Conservation (phyloP, 176 grass and related monocot species). For the Themeda triandra region DNA sequence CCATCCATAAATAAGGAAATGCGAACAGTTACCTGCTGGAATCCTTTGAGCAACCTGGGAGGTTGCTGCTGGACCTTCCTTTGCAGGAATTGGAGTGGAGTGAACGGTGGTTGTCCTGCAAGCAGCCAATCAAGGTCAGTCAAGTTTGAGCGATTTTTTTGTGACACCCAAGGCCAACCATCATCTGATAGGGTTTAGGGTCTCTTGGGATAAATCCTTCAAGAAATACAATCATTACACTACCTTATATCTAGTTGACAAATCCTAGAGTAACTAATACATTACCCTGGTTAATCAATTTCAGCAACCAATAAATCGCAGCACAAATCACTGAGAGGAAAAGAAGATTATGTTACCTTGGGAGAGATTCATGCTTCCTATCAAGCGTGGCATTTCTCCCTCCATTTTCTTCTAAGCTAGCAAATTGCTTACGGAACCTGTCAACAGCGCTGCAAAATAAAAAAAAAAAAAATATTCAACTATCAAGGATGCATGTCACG, state of each 20-base stretch:
- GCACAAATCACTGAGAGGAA: conserved; percentile 1
- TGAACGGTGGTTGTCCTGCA: conserved; percentile 76
- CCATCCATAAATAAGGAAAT: not conserved
- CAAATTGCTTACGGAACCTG: conserved; percentile 94
- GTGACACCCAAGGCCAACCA: not conserved
- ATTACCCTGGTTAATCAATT: too few species aligned
- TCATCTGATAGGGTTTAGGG: not conserved
- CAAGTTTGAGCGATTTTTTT: not conserved
- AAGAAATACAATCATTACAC: conserved; percentile 19
- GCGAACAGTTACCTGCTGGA: conserved; percentile 46
- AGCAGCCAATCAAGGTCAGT: conserved; percentile 20
- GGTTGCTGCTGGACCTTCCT: conserved; percentile 18
- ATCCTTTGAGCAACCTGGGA: conserved; percentile 60
- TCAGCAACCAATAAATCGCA: too few species aligned
- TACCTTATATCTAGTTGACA: not conserved
- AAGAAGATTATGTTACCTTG: conserved; percentile 55
- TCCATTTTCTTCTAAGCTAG: conserved; percentile 87
- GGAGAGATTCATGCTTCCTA: conserved; percentile 96
- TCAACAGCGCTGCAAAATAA: conserved; percentile 75
- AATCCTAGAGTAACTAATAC: conserved; percentile 7
- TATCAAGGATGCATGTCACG: not conserved
- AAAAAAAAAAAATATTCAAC: conserved; percentile 7
- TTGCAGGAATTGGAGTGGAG: conserved; percentile 38
- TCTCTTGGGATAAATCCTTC: not conserved
- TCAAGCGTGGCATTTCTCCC: conserved; percentile 51